These are phyloP conservation scores for Rhizophora mangle DNA, from an alignment of 345 rosid genomes.

Conservation along the genomic window DNA sequence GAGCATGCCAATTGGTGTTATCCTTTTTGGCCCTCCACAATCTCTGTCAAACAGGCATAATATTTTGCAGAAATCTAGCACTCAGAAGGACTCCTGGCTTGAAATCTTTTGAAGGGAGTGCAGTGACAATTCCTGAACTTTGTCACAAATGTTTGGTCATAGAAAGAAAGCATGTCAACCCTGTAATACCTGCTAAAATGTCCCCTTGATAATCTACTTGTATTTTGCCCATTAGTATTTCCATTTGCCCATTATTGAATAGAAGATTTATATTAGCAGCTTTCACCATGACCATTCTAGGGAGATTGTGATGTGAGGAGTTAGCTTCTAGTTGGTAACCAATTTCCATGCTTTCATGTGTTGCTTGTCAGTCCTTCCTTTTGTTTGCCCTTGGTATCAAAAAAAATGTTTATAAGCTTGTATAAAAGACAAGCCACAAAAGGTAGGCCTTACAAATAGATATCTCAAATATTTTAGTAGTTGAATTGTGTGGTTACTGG, in stretches of 20 bases:
- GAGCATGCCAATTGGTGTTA: constrained; percentile 11
- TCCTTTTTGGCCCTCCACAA: constrained; percentile 8
- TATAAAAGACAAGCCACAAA: constrained; percentile 5
- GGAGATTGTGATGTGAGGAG: no score
- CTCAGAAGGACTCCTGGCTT: constrained; percentile 5
- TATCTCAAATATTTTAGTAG: background rate
- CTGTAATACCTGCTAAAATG: no score
- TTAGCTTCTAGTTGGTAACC: no score
- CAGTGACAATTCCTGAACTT: background rate
- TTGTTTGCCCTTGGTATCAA: background rate
- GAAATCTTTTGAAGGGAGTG: constrained; percentile 9
- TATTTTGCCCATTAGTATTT: no score
- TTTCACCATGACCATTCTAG: background rate
- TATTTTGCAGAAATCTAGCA: constrained; percentile 9
- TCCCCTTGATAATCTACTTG: background rate
- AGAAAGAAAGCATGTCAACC: no score
- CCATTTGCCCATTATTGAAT: background rate
- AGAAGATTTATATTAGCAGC: background rate
- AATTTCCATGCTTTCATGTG: background rate
- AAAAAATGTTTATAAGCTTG: background rate
- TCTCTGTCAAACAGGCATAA: constrained; percentile 15
- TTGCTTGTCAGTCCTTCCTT: constrained; percentile 6
- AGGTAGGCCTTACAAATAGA: background rate
- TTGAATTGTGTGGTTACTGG: background rate
- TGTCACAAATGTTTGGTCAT: no score